Evolutionary conservation across 495 filamentous ascomycete genomes (phyloP).

Genomic region (Lepidopterella palustris): DNA sequence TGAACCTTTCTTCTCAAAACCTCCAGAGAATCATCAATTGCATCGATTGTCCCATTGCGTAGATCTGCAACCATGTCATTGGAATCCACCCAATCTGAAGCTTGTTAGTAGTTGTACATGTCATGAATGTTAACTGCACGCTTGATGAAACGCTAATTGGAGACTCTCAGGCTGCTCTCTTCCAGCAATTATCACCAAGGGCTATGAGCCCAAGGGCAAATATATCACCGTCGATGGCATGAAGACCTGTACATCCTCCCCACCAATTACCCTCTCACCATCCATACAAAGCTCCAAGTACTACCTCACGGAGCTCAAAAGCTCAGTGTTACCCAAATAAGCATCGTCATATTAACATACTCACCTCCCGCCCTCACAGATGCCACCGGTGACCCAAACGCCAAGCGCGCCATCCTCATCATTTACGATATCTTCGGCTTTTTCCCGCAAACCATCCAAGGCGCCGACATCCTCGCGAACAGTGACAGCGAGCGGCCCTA

Average conservation of each 20-base stretch:
- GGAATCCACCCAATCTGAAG: slow-evolving; percentile 28
- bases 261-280: background rate
- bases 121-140: background rate
- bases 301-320: no score
- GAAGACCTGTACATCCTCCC: slow-evolving; percentile 50
- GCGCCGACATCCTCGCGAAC: slow-evolving; percentile 48
- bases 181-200: slow-evolving; percentile 51
- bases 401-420: slow-evolving; percentile 41
- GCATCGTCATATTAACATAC: background rate
- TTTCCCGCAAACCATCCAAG: slow-evolving; percentile 46
- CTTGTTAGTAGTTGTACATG: slow-evolving; percentile 18
- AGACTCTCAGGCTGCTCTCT: slow-evolving; percentile 39
- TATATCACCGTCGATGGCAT: slow-evolving; percentile 55
- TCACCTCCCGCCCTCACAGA: slow-evolving; percentile 31
- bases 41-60: background rate
- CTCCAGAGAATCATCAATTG: background rate
- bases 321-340: background rate
- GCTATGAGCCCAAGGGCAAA: slow-evolving; percentile 54
- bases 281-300: background rate
- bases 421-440: slow-evolving; percentile 54
- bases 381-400: slow-evolving; percentile 37
- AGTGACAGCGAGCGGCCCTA: slow-evolving; percentile 22
- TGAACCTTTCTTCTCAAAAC: slow-evolving; percentile 4
- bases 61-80: slow-evolving; percentile 22
- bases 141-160: background rate